phyloP scores from a whole-genome alignment of 78 protist genomes.

The Dictyostelium discoideum region DNA sequence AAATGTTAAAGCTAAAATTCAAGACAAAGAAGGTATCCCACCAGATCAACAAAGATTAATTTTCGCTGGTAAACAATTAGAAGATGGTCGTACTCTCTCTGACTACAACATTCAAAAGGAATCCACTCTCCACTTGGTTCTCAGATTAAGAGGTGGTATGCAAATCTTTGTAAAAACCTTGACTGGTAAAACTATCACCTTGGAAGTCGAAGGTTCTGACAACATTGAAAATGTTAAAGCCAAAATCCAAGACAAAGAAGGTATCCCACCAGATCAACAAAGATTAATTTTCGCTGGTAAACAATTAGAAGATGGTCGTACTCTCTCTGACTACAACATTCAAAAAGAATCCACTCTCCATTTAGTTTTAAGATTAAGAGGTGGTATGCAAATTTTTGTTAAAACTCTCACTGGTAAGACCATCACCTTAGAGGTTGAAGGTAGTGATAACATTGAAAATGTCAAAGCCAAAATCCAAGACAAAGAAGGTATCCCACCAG shows the following conservation, averaged over 20 bases:
- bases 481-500: slow-evolving; percentile 99
- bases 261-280: slow-evolving; percentile 99
- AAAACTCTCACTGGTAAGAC: slow-evolving; percentile 99
- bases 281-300: slow-evolving; percentile 98
- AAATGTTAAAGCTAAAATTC: slow-evolving; percentile 97
- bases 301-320: slow-evolving; percentile 99
- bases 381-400: slow-evolving; percentile 97
- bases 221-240: slow-evolving; percentile 98
- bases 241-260: slow-evolving; percentile 99
- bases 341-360: slow-evolving; percentile 98
- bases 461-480: slow-evolving; percentile 97
- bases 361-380: slow-evolving; percentile 91
- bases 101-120: slow-evolving; percentile 99
- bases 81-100: slow-evolving; percentile 98
- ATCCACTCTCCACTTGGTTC: slow-evolving; percentile 97
- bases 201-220: slow-evolving; percentile 98
- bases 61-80: slow-evolving; percentile 99
- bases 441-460: slow-evolving; percentile 92
- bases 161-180: slow-evolving; percentile 98
- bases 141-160: slow-evolving; percentile 90
- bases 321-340: slow-evolving; percentile 98
- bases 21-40: slow-evolving; percentile 99
- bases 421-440: slow-evolving; percentile 98
- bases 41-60: slow-evolving; percentile 99
- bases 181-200: slow-evolving; percentile 99